Percentiles rank a stretch among this genome's conserved stretches.
Conservation (phyloP, 1,284 basidiomycete species). For the Polyporus tsugae region DNA sequence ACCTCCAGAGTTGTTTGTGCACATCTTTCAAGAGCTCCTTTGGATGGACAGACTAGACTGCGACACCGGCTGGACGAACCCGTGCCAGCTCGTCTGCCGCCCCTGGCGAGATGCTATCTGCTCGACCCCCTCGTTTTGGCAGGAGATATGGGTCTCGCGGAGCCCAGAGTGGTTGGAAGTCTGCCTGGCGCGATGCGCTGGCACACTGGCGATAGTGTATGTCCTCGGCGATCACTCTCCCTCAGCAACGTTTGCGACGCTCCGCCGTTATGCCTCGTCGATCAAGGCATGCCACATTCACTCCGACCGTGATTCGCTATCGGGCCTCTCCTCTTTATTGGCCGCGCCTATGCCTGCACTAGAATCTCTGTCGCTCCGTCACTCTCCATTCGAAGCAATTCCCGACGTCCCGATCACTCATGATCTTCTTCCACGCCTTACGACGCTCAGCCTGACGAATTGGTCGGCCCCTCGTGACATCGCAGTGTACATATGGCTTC, state of each 20-base stretch:
- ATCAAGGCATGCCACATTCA: background rate
- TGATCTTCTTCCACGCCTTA: background rate
- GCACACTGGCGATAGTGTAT: background rate
- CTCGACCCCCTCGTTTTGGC: background rate
- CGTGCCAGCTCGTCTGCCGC: background rate
- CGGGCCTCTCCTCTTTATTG: background rate
- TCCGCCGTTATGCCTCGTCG: background rate
- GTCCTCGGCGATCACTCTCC: background rate
- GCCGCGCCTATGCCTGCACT: background rate
- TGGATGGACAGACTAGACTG: background rate
- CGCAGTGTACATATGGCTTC: background rate
- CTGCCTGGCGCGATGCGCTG: background rate
- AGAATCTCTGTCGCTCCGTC: background rate
- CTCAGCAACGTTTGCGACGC: background rate
- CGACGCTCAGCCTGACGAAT: background rate
- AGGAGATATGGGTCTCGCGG: background rate
- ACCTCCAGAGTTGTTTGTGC: background rate
- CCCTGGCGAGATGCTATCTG: background rate
- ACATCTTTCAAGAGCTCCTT: background rate
- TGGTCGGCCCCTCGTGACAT: background rate
- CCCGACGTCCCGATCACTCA: background rate
- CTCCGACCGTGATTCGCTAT: background rate
- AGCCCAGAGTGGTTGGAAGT: background rate
- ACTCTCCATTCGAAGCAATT: background rate
- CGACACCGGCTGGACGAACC: background rate